Base-by-base conservation (phyloP, 495 filamentous ascomycete species). In the Articulospora tetracladia region DNA sequence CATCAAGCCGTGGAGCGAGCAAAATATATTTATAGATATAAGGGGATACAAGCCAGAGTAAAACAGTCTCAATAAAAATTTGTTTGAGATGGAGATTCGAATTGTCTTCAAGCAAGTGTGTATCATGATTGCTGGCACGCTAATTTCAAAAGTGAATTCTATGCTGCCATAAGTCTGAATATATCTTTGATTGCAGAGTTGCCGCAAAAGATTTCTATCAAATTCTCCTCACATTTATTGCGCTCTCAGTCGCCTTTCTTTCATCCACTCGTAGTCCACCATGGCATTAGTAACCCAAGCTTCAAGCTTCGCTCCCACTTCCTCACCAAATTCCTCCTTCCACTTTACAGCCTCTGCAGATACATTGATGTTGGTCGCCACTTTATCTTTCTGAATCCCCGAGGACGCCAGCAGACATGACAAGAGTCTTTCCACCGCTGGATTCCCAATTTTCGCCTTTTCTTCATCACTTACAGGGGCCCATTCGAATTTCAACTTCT, bases 211-310 rank as follows among this genome's bases (percentile, higher is more conserved):
- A n/a, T n/a, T n/a, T n/a, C n/a, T n/a, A n/a, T n/a, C n/a, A n/a
- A 32, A 32, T 6, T 32, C 4, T 32, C 4, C 30, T 32, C 30
- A 32, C 6, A 4, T 13, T 44, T 11, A 7, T 19, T 44, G n/a
- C 10, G 7, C 4, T 44, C 15, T 44, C 39, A 73, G 23, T 51
- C 75, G 68, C 22, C 70, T 69, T 30, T 62, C 70, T 60, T 68
- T 76, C 34, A 81, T 57, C 65, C 72, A 77, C 64, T 77, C 72
- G 66, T 79, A 81, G 59, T 81, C 77, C 1, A 66, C 61, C 77
- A 79, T 78, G 1, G 74, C 70, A n/a, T 61, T 70, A 34, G 62
- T 41, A 1, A 80, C 77, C 55, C 60, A 65, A 50, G 63, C 52
- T 60, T 76, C 76, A 1, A 81, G 34, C 23, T 68, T 61, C 28